Conservation (phyloP, 2,329 filamentous ascomycete species). For the Cercospora citrullina region DNA sequence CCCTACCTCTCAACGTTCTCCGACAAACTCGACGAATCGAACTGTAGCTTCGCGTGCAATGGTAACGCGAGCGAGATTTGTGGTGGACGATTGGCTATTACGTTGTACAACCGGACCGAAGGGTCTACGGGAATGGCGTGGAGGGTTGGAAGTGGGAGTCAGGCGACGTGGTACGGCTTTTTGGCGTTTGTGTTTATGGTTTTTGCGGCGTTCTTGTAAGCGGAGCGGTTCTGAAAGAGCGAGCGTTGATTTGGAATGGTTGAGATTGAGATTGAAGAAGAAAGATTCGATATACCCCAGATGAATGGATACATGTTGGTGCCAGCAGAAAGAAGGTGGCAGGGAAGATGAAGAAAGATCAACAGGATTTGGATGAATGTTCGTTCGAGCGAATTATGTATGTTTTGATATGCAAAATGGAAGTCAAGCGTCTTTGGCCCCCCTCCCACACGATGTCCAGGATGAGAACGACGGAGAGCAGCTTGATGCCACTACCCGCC, state of each 20-base stretch:
- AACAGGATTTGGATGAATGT: neutral
- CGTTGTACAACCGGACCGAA: conserved; percentile 35
- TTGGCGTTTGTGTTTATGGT: conserved; percentile 22
- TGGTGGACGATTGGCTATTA: conserved; percentile 51
- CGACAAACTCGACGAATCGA: conserved; percentile 48
- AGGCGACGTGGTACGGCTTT: conserved; percentile 23
- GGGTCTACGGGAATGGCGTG: conserved; percentile 25
- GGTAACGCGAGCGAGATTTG: conserved; percentile 56
- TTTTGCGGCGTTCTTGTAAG: conserved; percentile 12
- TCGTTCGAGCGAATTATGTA: neutral
- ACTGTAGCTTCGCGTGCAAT: conserved; percentile 56
- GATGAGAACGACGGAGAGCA: neutral
- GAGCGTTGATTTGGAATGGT: neutral
- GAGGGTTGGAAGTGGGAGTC: conserved; percentile 17
- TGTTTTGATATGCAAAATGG: neutral
- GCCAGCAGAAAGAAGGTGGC: neutral
- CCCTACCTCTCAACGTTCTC: conserved; percentile 52
- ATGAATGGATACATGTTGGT: neutral
- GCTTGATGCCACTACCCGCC: neutral
- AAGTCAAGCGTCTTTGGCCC: neutral
- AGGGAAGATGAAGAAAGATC: neutral
- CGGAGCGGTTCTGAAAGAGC: neutral
- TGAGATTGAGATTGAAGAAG: neutral
- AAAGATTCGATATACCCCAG: neutral
- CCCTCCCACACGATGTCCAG: neutral